Percentiles rank a stretch among this genome's conserved stretches.
Conservation (phyloP, 345 rosid genomes). For the Dipteronia sinensis region DNA sequence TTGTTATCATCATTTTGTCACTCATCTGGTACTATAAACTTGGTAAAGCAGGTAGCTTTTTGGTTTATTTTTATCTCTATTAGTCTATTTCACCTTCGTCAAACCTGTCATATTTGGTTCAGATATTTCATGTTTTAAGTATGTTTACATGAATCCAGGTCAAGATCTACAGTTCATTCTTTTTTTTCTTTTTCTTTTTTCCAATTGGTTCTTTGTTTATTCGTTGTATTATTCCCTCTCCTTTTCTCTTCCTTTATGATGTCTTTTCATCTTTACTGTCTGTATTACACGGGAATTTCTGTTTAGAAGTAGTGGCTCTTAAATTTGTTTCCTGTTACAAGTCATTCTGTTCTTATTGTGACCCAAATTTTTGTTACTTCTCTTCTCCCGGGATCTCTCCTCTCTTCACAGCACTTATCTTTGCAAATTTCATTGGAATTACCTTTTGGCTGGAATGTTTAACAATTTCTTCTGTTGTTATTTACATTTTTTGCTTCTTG, state of each 20-base stretch:
- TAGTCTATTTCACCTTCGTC: no score
- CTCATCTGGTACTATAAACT: not conserved
- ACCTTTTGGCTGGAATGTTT: not conserved
- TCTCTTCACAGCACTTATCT: not conserved
- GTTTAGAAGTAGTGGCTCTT: not conserved
- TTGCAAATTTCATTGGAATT: not conserved
- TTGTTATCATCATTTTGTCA: not conserved
- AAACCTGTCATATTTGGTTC: no score
- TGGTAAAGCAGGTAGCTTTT: not conserved
- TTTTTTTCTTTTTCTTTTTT: not conserved
- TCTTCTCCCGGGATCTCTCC: not conserved
- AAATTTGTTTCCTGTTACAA: slow-evolving; percentile 1
- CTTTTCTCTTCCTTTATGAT: not conserved
- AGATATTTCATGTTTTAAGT: no score
- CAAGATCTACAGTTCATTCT: not conserved
- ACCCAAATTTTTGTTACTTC: not conserved
- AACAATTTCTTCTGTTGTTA: slow-evolving; percentile 8
- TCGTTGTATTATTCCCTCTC: not conserved
- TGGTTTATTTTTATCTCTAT: no score
- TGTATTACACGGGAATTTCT: not conserved
- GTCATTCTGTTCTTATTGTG: not conserved
- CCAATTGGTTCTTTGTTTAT: not conserved
- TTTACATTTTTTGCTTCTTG: slow-evolving; percentile 16
- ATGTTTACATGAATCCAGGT: no score
- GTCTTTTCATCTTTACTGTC: not conserved